Evolutionary conservation across 78 protist genomes (phyloP).

Genomic region (Planoprotostelium fungivorum): DNA sequence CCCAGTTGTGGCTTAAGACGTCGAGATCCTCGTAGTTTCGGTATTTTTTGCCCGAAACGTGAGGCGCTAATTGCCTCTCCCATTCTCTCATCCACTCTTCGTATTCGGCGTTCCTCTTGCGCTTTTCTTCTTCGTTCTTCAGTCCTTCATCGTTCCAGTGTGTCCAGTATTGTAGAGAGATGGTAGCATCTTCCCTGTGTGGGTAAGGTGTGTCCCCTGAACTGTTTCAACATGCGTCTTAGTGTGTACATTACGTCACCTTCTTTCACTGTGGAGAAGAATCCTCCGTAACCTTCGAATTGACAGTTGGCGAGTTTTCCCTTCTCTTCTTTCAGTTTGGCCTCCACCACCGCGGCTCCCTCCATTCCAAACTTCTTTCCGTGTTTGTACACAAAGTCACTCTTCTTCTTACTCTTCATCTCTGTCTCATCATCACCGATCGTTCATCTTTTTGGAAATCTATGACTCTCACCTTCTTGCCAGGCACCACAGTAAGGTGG

Average conservation of each 20-base stretch:
- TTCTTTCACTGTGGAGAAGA: neutral
- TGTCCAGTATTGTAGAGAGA: neutral
- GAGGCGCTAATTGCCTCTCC: neutral
- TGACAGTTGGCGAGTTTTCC: neutral
- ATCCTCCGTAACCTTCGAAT: neutral
- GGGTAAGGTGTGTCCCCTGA: neutral
- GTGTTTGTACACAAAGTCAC: neutral
- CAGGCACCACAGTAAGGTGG: neutral
- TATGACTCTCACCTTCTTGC: neutral
- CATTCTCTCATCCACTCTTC: neutral
- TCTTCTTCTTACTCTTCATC: neutral
- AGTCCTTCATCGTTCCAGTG: neutral
- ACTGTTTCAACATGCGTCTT: neutral
- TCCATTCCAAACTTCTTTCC: neutral
- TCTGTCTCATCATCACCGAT: neutral
- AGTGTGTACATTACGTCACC: neutral
- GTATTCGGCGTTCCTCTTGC: neutral
- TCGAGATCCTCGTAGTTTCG: neutral
- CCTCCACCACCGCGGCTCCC: neutral
- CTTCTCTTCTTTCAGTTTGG: neutral
- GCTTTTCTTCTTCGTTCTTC: neutral
- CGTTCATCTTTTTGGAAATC: neutral
- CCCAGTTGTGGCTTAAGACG: neutral
- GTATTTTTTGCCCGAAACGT: neutral
- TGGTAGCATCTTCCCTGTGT: neutral